phyloP scores from a whole-genome alignment of 768 basidiomycete species.

The Leccinum aurantiacum region DNA sequence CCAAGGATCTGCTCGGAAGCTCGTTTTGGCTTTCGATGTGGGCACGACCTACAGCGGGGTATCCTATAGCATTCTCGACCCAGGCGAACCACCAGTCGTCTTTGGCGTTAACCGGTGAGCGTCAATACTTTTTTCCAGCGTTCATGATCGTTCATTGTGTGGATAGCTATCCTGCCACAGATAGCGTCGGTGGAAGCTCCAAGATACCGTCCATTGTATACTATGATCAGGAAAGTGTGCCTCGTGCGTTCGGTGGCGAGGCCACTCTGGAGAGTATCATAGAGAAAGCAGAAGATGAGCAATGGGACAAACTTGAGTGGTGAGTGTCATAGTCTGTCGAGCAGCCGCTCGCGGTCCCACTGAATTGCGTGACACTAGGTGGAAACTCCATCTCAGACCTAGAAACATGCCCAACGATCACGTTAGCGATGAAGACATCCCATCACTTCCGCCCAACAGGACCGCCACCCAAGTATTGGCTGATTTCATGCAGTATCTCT shows the following conservation, averaged over 20 bases:
- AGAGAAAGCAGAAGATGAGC: constrained; percentile 41
- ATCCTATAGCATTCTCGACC: constrained; percentile 40
- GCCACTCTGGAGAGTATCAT: constrained; percentile 39
- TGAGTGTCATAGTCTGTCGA: constrained; percentile 4
- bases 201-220: constrained; percentile 52
- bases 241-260: constrained; percentile 47
- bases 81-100: constrained; percentile 28
- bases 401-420: constrained; percentile 21
- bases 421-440: constrained; percentile 36
- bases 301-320: constrained; percentile 33
- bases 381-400: constrained; percentile 38
- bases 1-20: constrained; percentile 39
- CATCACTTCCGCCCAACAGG: constrained; percentile 43
- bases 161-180: constrained; percentile 47
- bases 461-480: constrained; percentile 44
- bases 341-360: not conserved
- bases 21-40: constrained; percentile 52
- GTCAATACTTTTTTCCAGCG: not conserved
- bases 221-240: constrained; percentile 41
- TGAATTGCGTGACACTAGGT: constrained; percentile 24
- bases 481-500: constrained; percentile 51
- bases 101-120: constrained; percentile 27
- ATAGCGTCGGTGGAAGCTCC: constrained; percentile 45
- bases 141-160: constrained; percentile 3
- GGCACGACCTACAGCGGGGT: constrained; percentile 54